These are phyloP conservation scores for Saksenaea oblongispora DNA, from an alignment of 371 early-diverging fungal genomes.

Conservation along the genomic window DNA sequence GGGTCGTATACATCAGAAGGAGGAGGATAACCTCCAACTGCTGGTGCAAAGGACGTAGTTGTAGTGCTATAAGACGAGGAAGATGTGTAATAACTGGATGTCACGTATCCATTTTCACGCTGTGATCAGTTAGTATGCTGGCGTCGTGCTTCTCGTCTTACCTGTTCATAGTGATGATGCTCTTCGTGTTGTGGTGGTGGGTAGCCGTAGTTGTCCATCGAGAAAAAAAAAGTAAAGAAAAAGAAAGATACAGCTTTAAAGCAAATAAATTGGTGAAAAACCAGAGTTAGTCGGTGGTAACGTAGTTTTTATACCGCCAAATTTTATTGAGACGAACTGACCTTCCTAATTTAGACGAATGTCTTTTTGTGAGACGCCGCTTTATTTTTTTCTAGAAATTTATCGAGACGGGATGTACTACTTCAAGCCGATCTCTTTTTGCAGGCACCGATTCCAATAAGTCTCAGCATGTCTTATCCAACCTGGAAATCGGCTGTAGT, in stretches of 20 bases:
- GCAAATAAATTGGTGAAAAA: too few relatives aligned
- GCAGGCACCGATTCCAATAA: background rate
- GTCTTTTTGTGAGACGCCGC: background rate
- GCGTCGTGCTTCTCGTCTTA: background rate
- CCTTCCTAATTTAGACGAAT: too few relatives aligned
- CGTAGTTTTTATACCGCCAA: too few relatives aligned
- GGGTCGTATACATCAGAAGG: background rate
- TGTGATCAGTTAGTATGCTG: background rate
- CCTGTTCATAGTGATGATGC: conserved; percentile 1
- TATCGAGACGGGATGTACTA: background rate
- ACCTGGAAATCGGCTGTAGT: too few relatives aligned
- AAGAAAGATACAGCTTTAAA: background rate
- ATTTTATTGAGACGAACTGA: too few relatives aligned
- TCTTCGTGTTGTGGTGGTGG: background rate
- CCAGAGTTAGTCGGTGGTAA: too few relatives aligned
- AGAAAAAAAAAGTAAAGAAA: background rate
- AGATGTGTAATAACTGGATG: background rate
- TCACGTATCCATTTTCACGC: conserved; percentile 5
- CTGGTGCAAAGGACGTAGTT: background rate
- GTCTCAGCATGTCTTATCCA: too few relatives aligned
- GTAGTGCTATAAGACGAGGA: background rate
- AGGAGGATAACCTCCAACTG: background rate
- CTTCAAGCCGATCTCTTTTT: background rate
- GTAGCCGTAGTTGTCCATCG: background rate
- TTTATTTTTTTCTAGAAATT: background rate